A percentile compares a stretch with the other conserved stretches of the same genome.
These are phyloP conservation scores for Fusarium xylarioides DNA, from an alignment of 2,329 filamentous ascomycete genomes.

Conservation along the genomic window DNA sequence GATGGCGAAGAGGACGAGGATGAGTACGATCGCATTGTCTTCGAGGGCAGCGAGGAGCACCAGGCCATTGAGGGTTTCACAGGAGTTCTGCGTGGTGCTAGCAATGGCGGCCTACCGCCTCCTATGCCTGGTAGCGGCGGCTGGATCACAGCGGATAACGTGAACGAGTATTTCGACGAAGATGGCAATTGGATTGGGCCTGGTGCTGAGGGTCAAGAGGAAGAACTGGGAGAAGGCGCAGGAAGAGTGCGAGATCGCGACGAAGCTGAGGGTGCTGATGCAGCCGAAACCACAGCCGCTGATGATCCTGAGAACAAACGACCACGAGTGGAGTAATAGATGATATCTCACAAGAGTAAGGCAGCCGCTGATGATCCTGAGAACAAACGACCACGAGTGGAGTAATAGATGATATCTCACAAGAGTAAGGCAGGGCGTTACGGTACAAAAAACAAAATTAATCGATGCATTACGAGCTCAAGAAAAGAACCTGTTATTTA, in stretches of 20 bases:
- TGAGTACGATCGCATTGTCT: constrained; percentile 63
- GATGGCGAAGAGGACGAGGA: constrained; percentile 66
- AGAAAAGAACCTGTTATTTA: background rate
- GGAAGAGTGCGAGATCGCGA: constrained; percentile 64
- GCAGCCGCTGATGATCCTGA: constrained; percentile 51
- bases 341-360: background rate
- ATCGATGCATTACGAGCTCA: background rate
- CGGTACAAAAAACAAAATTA: constrained; percentile 16
- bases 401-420: constrained; percentile 43
- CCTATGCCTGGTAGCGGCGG: constrained; percentile 78
- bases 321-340: constrained; percentile 54
- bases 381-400: constrained; percentile 59
- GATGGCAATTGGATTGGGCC: constrained; percentile 78
- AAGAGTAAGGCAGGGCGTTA: constrained; percentile 34
- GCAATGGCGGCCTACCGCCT: constrained; percentile 65
- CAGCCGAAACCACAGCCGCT: constrained; percentile 52
- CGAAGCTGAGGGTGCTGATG: constrained; percentile 60
- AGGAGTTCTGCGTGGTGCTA: constrained; percentile 61
- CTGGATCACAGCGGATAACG: constrained; percentile 93
- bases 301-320: constrained; percentile 59
- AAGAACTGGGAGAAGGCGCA: constrained; percentile 70
- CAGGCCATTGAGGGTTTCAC: constrained; percentile 66
- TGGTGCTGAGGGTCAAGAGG: constrained; percentile 50
- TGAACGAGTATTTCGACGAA: constrained; percentile 82
- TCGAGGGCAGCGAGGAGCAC: constrained; percentile 60